Evolutionary conservation across 2,329 filamentous ascomycete species (phyloP), one percentile per base, ranked within the genome.

Genomic region (Aspergillus hortae): DNA sequence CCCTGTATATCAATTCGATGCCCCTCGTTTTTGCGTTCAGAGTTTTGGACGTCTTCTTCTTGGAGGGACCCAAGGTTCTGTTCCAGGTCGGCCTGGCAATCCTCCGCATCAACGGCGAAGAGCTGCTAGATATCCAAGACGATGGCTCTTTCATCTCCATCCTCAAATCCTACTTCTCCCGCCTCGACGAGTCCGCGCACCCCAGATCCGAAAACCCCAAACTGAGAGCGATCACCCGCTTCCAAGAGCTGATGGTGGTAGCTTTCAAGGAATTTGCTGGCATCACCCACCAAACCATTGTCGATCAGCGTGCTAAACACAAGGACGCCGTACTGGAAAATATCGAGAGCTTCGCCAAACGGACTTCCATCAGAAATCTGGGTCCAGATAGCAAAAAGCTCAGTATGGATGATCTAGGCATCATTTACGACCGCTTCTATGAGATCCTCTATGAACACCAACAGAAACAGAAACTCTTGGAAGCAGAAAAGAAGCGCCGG

Each of bases 1-100:
- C 92, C 4, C 80, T 99, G 15, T 99, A 97, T 74, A 95, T 99
- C 78, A 99, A 99, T 80, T 97, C 92, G 1, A 99, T 99, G 94
- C 94, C 94, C 4, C 79, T 99, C 14, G 91, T 97, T 1, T 99
- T 97, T 72, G 94, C 94, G 43, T 99, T 97, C 71, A 84, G 94
- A 51, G 94, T 99, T 45, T 74, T 99, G 56, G 94, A 99, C 64
- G 92, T 99, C 46, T 99, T 99, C 77, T 99, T 99, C 73, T 84
- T 99, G 38, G 94, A 99, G 72, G 94, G 94, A 0, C 92, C 94
- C 14, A 97, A 97, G 73, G 94, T 97, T 1, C 78, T 99, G 9
- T 99, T 99, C 73, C 94, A 99, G 70, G 89, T 99, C 52, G 94
- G 94, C 15, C 77, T 99, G 56, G 94, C 94, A n/a, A 99, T 99